A percentile compares a stretch with the other conserved stretches of the same genome.
Evolutionary conservation across 352 stramenopile genomes (phyloP).

Genomic region (Aphanomyces cochlioides): DNA sequence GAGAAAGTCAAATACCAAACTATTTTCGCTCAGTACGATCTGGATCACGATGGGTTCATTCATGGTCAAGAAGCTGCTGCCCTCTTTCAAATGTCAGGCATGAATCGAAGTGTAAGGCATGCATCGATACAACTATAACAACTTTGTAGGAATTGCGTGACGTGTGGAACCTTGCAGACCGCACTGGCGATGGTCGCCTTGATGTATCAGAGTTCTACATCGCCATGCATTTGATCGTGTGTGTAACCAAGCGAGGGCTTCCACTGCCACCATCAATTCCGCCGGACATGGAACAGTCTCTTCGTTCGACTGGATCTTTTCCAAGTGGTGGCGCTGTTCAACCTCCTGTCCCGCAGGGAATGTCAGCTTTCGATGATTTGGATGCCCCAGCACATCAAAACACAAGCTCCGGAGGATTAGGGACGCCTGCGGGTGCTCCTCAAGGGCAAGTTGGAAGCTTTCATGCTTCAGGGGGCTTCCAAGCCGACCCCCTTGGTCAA

Average conservation of each 20-base stretch:
- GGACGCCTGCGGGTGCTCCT: not conserved
- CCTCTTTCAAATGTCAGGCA: slow-evolving; percentile 91
- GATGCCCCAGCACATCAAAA: not conserved
- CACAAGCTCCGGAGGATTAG: too few species aligned
- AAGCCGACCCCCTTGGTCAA: too few species aligned
- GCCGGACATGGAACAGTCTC: slow-evolving; percentile 53
- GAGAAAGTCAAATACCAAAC: slow-evolving; percentile 89
- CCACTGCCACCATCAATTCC: slow-evolving; percentile 69
- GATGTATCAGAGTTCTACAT: slow-evolving; percentile 92
- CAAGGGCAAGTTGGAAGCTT: too few species aligned
- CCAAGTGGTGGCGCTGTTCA: not conserved
- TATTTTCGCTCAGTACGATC: slow-evolving; percentile 91
- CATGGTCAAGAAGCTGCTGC: slow-evolving; percentile 85
- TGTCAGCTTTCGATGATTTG: slow-evolving; percentile 26
- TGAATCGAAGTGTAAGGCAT: slow-evolving; percentile 75
- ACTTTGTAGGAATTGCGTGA: slow-evolving; percentile 61
- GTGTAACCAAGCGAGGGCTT: slow-evolving; percentile 86
- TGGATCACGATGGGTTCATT: slow-evolving; percentile 87
- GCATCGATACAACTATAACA: slow-evolving; percentile 8
- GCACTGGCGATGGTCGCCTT: slow-evolving; percentile 88
- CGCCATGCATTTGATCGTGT: slow-evolving; percentile 96
- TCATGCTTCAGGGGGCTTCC: too few species aligned
- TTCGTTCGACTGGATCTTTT: slow-evolving; percentile 8
- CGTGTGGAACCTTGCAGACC: slow-evolving; percentile 92
- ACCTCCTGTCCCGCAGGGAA: not conserved